A percentile compares a stretch with the other conserved stretches of the same genome.
phyloP scores from a whole-genome alignment of 2,329 filamentous ascomycete genomes.

The Phialophora expanda region DNA sequence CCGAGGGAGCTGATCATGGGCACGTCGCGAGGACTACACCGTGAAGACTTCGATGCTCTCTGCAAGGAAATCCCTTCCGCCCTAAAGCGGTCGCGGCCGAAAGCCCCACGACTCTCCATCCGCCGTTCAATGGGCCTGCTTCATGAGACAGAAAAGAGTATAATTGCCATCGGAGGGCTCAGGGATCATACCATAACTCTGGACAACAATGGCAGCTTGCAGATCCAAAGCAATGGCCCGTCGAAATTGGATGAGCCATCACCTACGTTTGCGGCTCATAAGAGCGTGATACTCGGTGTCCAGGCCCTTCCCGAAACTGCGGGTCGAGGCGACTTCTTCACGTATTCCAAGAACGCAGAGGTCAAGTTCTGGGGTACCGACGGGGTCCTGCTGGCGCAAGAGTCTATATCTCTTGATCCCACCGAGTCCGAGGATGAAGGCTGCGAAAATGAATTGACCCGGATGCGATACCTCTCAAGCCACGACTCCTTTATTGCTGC shows the following conservation, averaged over 20 bases:
- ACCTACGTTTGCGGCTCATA: slow-evolving; percentile 60
- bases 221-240: slow-evolving; percentile 56
- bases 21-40: slow-evolving; percentile 31
- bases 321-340: slow-evolving; percentile 74
- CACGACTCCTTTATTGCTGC: slow-evolving; percentile 76
- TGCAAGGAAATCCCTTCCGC: slow-evolving; percentile 5
- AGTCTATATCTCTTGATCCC: slow-evolving; percentile 73
- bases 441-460: slow-evolving; percentile 63
- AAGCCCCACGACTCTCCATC: slow-evolving; percentile 29
- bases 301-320: slow-evolving; percentile 67
- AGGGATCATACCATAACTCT: slow-evolving; percentile 72
- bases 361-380: slow-evolving; percentile 82
- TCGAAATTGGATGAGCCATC: slow-evolving; percentile 42
- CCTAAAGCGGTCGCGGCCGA: slow-evolving; percentile 9
- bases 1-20: slow-evolving; percentile 28
- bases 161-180: slow-evolving; percentile 73
- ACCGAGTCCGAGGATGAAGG: slow-evolving; percentile 51
- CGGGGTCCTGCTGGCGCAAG: slow-evolving; percentile 68
- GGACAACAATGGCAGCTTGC: slow-evolving; percentile 75
- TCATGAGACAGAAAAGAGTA: slow-evolving; percentile 42
- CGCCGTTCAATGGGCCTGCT: slow-evolving; percentile 36
- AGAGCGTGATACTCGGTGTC: slow-evolving; percentile 71
- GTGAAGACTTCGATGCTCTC: slow-evolving; percentile 28
- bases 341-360: slow-evolving; percentile 82
- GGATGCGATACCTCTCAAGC: slow-evolving; percentile 63